Percentiles rank a stretch among this genome's conserved stretches.
These are phyloP conservation scores for Physaria fendleri DNA, from an alignment of 345 rosid genomes.

Conservation along the genomic window DNA sequence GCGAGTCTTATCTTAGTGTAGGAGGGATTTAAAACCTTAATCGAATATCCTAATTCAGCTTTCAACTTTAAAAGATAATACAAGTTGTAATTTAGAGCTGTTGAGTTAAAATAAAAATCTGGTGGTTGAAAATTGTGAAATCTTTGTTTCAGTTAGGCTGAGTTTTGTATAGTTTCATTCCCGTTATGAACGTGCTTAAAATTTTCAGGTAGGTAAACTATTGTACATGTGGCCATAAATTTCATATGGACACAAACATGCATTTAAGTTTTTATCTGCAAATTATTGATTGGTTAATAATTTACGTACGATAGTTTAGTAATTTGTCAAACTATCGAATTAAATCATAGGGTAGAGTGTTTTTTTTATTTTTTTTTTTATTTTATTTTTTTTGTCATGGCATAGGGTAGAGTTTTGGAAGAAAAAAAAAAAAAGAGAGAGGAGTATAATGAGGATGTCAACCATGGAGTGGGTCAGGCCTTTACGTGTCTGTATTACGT, in stretches of 20 bases:
- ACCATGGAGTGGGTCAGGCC: neutral
- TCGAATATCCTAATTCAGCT: neutral
- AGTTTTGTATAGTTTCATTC: neutral
- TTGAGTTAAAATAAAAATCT: neutral
- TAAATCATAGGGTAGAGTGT: too few species aligned
- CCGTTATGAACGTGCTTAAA: neutral
- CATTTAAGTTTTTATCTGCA: neutral
- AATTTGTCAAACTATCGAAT: neutral
- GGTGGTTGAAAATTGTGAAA: neutral
- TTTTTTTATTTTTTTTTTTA: too few species aligned
- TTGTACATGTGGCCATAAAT: neutral
- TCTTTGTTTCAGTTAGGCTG: neutral
- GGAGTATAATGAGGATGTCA: constrained; percentile 12
- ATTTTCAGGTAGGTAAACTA: neutral
- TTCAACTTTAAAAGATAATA: neutral
- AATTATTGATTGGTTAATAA: constrained; percentile 9
- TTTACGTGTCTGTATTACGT: constrained; percentile 10
- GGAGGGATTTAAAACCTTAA: neutral
- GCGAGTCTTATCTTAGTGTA: neutral
- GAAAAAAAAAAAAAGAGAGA: neutral
- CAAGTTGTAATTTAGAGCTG: neutral
- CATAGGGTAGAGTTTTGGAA: neutral
- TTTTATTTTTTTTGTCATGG: too few species aligned
- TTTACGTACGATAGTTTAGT: neutral
- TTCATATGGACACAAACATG: neutral